These are phyloP conservation scores for Candida coquimbonensis DNA, from an alignment of 805 yeast genomes.

Conservation along the genomic window DNA sequence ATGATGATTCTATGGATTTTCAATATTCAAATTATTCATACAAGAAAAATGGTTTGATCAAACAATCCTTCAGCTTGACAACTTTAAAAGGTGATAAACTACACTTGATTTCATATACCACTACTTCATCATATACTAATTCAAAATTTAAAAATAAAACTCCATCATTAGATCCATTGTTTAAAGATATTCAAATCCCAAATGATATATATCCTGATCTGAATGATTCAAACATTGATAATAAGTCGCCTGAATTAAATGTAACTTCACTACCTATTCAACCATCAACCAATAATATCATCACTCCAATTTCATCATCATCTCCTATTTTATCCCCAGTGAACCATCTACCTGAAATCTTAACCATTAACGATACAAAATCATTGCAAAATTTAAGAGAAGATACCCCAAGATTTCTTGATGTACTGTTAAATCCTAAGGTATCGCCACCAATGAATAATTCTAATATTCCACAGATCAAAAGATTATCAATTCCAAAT, in stretches of 20 bases:
- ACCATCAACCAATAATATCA: slow-evolving; percentile 7
- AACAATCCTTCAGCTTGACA: slow-evolving; percentile 56
- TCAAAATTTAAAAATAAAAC: slow-evolving; percentile 24
- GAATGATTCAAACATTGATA: not conserved
- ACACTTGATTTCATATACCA: slow-evolving; percentile 55
- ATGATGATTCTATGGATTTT: not conserved
- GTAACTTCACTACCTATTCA: slow-evolving; percentile 2
- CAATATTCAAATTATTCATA: slow-evolving; percentile 24
- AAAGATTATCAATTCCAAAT: not conserved
- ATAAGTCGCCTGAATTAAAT: slow-evolving; percentile 1
- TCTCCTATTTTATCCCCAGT: slow-evolving; percentile 1
- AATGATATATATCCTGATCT: slow-evolving; percentile 28
- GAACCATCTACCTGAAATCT: too few relatives aligned
- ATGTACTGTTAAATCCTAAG: not conserved
- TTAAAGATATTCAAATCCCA: slow-evolving; percentile 26
- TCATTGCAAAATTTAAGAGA: not conserved
- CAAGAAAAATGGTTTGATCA: slow-evolving; percentile 49
- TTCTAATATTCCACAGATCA: not conserved
- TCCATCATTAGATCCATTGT: slow-evolving; percentile 38
- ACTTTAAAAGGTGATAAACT: slow-evolving; percentile 45
- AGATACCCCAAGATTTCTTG: not conserved
- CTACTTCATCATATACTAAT: slow-evolving; percentile 23
- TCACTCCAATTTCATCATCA: slow-evolving; percentile 2
- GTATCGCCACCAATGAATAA: not conserved
- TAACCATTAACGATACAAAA: too few relatives aligned